Base-by-base conservation (phyloP, 2,329 filamentous ascomycete species). In the Neonectria ditissima region DNA sequence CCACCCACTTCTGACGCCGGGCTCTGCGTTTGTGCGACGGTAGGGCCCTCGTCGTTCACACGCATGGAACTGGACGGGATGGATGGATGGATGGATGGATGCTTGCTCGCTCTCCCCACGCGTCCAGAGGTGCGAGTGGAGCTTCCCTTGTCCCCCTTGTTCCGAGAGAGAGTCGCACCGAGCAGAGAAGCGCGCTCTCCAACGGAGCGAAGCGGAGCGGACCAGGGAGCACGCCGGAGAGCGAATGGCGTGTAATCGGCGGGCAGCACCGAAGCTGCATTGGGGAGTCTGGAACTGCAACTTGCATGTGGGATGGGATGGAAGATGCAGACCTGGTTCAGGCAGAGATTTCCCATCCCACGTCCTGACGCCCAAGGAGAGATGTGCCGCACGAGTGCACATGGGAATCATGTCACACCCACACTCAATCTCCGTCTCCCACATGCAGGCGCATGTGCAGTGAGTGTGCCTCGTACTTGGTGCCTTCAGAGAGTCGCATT, bases 241-340 rank as follows among this genome's bases (percentile, higher is more conserved):
- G 59, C 54, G 58, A 61, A 61, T 61, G 58, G 58, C 58, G 58
- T 55, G 58, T 61, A 55, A 61, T 45, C 58, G 52, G 58, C 58
- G 59, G 54, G 14, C 59, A 57, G 59, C 53, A 62, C 53, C 59
- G 54, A 62, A 26, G 26, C 59, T 62, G 53, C 59, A 62, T 62
- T 18, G 53, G 53, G 41, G 47, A 62, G 53, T 24, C 59, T 56
- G 39, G 59, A 53, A 47, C 48, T 53, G 54, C 39, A 53, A 34
- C 52, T 24, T 39, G 59, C 53, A 53, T 62, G 59, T 62, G 59
- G 58, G 52, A 62, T 62, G 59, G 43, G 58, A 60, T 55, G 51
- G 30, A n/a, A 34, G 28, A n/a, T 41, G 39, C 16, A 16, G 20
- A 30, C 32, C 28, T 50, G 45, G 45, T 32, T 50, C 45, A 26